Evolutionary conservation across 2,329 filamentous ascomycete species (phyloP).

Genomic region (Xylaria sp.): DNA sequence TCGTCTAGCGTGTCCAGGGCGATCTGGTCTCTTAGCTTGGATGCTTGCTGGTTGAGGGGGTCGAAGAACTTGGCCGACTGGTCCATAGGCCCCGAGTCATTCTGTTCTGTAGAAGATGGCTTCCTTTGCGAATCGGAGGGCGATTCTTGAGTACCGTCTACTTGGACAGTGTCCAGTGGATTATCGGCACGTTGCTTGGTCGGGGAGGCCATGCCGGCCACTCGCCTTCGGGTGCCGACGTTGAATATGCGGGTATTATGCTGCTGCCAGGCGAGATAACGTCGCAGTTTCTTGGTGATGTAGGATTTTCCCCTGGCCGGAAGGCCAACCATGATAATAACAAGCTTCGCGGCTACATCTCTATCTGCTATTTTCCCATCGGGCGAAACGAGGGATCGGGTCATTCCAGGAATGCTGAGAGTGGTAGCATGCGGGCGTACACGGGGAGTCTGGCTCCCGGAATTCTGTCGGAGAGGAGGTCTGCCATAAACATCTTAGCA

Average conservation of each 20-base stretch:
- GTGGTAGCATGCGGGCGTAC: conserved; percentile 86
- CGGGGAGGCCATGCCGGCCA: conserved; percentile 59
- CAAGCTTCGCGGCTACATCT: conserved; percentile 93
- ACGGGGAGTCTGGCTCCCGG: conserved; percentile 75
- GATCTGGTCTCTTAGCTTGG: conserved; percentile 85
- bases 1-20: conserved; percentile 93
- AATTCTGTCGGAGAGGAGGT: conserved; percentile 71
- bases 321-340: conserved; percentile 97
- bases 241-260: conserved; percentile 97
- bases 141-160: conserved; percentile 53
- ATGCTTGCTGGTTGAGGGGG: conserved; percentile 79
- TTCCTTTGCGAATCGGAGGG: conserved; percentile 37
- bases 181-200: conserved; percentile 39
- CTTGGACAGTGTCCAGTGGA: conserved; percentile 48
- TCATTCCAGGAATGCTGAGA: conserved; percentile 94
- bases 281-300: conserved; percentile 95
- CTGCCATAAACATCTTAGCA: conserved; percentile 44
- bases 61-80: conserved; percentile 95
- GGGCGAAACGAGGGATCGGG: conserved; percentile 90
- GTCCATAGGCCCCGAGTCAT: conserved; percentile 61
- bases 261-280: conserved; percentile 96
- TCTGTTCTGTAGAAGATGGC: conserved; percentile 42
- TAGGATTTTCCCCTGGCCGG: conserved; percentile 97
- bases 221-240: conserved; percentile 85
- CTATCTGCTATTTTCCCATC: conserved; percentile 92